These are phyloP conservation scores for Funneliformis caledonium DNA, from an alignment of 371 early-diverging fungal genomes.

Conservation along the genomic window DNA sequence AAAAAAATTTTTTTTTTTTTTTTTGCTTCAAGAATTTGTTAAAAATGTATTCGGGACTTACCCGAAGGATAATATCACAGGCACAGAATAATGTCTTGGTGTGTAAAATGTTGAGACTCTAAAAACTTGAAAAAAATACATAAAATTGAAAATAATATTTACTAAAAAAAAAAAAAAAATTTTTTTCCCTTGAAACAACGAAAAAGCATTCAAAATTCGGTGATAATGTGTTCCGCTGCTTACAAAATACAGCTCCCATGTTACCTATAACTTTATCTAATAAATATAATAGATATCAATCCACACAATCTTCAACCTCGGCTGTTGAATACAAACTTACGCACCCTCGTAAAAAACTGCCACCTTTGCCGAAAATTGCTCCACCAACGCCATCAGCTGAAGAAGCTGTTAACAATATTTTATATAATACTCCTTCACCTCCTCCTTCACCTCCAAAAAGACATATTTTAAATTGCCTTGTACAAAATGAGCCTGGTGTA, in stretches of 20 bases:
- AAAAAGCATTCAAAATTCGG: not conserved
- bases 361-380: conserved; percentile 7
- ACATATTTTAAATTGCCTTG: conserved; percentile 92
- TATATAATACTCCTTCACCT: conserved; percentile 84
- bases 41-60: not conserved
- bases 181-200: not conserved
- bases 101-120: not conserved
- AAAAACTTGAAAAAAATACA: not conserved
- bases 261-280: not conserved
- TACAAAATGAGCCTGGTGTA: conserved; percentile 96
- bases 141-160: not conserved
- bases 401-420: conserved; percentile 89
- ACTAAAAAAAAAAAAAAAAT: not conserved
- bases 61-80: not conserved
- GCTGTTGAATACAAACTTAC: conserved; percentile 30
- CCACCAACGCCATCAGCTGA: conserved; percentile 58
- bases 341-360: conserved; percentile 15
- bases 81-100: not conserved
- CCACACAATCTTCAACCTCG: conserved; percentile 25
- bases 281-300: not conserved
- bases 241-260: not conserved
- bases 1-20: too few relatives aligned
- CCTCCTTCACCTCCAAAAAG: conserved; percentile 58
- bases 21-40: too few relatives aligned
- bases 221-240: not conserved